Evolutionary conservation across 768 basidiomycete species (phyloP), one percentile per base, ranked within the genome.

Genomic region (Lentinula detonsa): DNA sequence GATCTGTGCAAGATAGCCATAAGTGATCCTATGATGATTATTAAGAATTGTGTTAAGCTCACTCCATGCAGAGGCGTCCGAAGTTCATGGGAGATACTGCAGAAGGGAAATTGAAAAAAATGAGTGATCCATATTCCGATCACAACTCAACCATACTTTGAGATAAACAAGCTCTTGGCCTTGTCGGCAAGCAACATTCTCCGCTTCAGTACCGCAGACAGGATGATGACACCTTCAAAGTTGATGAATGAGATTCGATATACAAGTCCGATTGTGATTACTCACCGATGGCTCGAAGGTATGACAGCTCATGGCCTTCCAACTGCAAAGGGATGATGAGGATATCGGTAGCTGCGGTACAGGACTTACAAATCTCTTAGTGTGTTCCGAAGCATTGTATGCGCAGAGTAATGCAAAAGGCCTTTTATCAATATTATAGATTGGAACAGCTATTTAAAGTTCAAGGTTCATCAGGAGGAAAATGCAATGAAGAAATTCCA

Each of bases 161-260:
- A 94, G 62, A 95, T 95, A 74, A 95, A 95, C 48, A 93, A 71
- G 64, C 89, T 87, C 74, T 96, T 97, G 1, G 95, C 90, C 69
- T 96, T 95, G 71, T 98, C 95, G 16, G 95, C 95, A 3, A 96
- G 79, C 40, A 93, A 88, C 92, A 97, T 95, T 28, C 93, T 78
- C 59, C 93, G 83, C 72, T 97, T 95, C 51, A 97, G 80, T 5
- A 95, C 93, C 10, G 94, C 94, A 37, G 92, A 94, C 39, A 97
- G 79, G 56, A 97, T 95, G 63, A 97, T 95, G 37, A 97, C 93
- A 55, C 92, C 90, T 80, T 34, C 46, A 13, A 7, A 33, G 18
- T n/a, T 53, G 28, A 18, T 35, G 18, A 10, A 28, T 23, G 40
- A 13, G 15, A 46, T 59, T n/a, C 6, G 21, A 51, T 42, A 57